Evolutionary conservation across 2,329 filamentous ascomycete species (phyloP).

Genomic region (Coleophoma crateriformis): DNA sequence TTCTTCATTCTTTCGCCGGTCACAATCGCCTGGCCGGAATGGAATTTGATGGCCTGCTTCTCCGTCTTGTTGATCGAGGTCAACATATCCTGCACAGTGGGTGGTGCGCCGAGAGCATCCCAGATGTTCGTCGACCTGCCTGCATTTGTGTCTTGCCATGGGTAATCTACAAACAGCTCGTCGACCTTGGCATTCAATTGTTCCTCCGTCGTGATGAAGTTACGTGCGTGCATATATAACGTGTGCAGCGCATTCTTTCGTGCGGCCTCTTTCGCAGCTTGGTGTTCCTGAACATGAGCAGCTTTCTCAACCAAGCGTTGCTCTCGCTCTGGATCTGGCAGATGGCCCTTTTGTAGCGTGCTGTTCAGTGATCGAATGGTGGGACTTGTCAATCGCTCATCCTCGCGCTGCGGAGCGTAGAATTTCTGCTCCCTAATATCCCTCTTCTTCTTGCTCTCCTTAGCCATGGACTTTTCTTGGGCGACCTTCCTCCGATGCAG

Average conservation of each 20-base stretch:
- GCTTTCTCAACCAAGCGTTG: slow-evolving; percentile 41
- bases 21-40: slow-evolving; percentile 24
- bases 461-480: slow-evolving; percentile 29
- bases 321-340: slow-evolving; percentile 59
- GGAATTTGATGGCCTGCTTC: slow-evolving; percentile 27
- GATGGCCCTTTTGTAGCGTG: slow-evolving; percentile 41
- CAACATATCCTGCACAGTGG: slow-evolving; percentile 42
- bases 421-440: slow-evolving; percentile 41
- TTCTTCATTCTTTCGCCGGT: slow-evolving; percentile 54
- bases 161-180: slow-evolving; percentile 59
- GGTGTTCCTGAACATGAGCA: slow-evolving; percentile 33
- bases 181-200: slow-evolving; percentile 73
- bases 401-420: slow-evolving; percentile 62
- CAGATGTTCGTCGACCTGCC: slow-evolving; percentile 20
- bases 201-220: slow-evolving; percentile 79
- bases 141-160: slow-evolving; percentile 7
- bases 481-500: slow-evolving; percentile 61
- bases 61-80: slow-evolving; percentile 24
- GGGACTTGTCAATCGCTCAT: slow-evolving; percentile 70
- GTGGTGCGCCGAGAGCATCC: slow-evolving; percentile 28
- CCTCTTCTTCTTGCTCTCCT: slow-evolving; percentile 41
- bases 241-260: slow-evolving; percentile 72
- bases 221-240: slow-evolving; percentile 81
- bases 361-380: slow-evolving; percentile 52
- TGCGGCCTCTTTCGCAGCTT: slow-evolving; percentile 47